phyloP scores from a whole-genome alignment of 768 basidiomycete species.

The Sporobolomyces pararoseus region DNA sequence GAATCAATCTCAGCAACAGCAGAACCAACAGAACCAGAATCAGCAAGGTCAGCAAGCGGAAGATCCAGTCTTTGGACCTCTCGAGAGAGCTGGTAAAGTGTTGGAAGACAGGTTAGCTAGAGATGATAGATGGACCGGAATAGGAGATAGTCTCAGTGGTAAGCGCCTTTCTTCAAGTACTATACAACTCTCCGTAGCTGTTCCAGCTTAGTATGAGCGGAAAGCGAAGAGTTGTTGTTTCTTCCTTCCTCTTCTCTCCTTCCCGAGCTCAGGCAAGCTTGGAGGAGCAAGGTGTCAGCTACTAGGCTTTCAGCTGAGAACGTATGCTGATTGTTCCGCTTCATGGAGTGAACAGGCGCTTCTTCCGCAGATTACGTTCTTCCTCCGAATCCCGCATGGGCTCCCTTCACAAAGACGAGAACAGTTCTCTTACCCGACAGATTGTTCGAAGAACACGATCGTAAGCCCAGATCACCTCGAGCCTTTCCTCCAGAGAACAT shows the following conservation, averaged over 20 bases:
- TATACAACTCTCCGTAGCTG: too few relatives aligned
- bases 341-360: too few relatives aligned
- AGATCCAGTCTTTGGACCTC: conserved; percentile 26
- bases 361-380: conserved; percentile 43
- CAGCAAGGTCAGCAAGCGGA: not conserved
- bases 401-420: conserved; percentile 43
- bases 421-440: conserved; percentile 43
- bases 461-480: too few relatives aligned
- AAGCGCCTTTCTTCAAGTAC: too few relatives aligned
- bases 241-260: too few relatives aligned
- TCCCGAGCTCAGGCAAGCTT: too few relatives aligned
- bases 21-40: not conserved
- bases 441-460: conserved; percentile 43
- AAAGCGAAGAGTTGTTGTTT: too few relatives aligned
- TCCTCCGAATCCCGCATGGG: conserved; percentile 42
- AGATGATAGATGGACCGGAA: conserved; percentile 33
- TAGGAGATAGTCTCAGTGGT: conserved; percentile 35
- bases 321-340: too few relatives aligned
- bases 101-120: conserved; percentile 31
- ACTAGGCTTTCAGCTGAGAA: too few relatives aligned
- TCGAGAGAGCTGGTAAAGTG: conserved; percentile 33
- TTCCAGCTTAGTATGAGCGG: too few relatives aligned
- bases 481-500: not conserved
- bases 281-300: too few relatives aligned
- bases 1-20: not conserved